Base-by-base conservation (phyloP, 768 basidiomycete species). In the Termitomyces heimii region DNA sequence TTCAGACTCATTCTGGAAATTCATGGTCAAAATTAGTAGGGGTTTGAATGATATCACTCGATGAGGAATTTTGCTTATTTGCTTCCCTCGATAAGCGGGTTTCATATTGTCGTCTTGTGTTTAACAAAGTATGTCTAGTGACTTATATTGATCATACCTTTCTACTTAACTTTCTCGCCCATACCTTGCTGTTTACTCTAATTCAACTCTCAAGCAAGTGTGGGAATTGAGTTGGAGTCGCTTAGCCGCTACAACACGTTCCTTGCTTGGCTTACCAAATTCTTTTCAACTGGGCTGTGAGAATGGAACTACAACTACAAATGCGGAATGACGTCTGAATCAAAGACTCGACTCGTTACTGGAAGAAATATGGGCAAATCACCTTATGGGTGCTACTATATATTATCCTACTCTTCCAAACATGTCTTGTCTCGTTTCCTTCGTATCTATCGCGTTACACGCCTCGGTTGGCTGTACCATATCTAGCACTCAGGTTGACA, bases 401-500 rank as follows among this genome's bases (percentile, higher is more conserved):
- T 47, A 48, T 50, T 10, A 44, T 39, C 42, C 68, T 63, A 50
- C 65, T 61, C 43, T 49, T 57, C 62, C 56, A 58, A 31, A 61
- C 58, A 78, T 81, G 77, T 64, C 71, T 63, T 71, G 66, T 62
- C 66, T 76, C 55, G 54, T 63, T 61, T 58, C 63, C 34, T 60
- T 75, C 47, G 56, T 75, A 63, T 68, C 71, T 62, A 54, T 76
- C 42, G 64, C 64, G 48, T 52, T 77, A 57, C 57, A 72, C 43
- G 75, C 78, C 37, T 79, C 77, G 59, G 69, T 76, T 46, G 54
- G 58, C n/a, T 0, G 16, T 14, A 7, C 34, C 22, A 55, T 65
- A 22, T 75, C 78, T 29, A 68, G 67, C 53, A 68, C 73, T 40
- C 39, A 40, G n/a, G 39, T 2, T 40, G 85, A 88, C 63, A 77